Conservation (phyloP, 2,329 filamentous ascomycete genomes). For the Clonostachys rhizophaga region DNA sequence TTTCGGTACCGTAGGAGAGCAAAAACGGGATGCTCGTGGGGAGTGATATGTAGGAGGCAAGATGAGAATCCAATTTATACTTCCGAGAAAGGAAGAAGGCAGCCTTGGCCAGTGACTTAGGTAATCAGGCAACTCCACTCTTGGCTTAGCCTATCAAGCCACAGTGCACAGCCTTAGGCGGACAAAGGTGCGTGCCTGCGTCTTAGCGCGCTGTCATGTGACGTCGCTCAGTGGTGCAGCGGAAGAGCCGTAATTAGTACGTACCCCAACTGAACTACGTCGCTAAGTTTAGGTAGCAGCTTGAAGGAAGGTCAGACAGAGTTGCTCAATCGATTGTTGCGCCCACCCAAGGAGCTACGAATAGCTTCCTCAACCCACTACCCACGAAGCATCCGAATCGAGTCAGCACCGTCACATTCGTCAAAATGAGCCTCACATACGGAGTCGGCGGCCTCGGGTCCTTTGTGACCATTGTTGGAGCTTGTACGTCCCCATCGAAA, state of each 20-base stretch:
- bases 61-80: background rate
- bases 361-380: constrained; percentile 1
- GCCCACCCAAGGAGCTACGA: constrained; percentile 1
- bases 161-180: too few relatives aligned
- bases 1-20: too few relatives aligned
- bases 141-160: too few relatives aligned
- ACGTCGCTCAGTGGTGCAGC: constrained; percentile 1
- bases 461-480: constrained; percentile 68
- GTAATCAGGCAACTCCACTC: too few relatives aligned
- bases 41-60: constrained; percentile 1
- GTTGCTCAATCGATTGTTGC: too few relatives aligned
- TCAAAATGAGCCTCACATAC: constrained; percentile 68
- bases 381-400: background rate
- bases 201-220: constrained; percentile 3
- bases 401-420: background rate
- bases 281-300: too few relatives aligned
- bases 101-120: too few relatives aligned
- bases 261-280: too few relatives aligned
- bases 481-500: constrained; percentile 54
- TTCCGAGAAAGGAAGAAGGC: too few relatives aligned
- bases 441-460: constrained; percentile 63
- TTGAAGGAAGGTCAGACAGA: too few relatives aligned
- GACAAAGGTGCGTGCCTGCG: constrained; percentile 1
- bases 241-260: too few relatives aligned
- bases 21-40: constrained; percentile 3